phyloP scores from a whole-genome alignment of 345 rosid genomes.

The Eucalyptus sp. region DNA sequence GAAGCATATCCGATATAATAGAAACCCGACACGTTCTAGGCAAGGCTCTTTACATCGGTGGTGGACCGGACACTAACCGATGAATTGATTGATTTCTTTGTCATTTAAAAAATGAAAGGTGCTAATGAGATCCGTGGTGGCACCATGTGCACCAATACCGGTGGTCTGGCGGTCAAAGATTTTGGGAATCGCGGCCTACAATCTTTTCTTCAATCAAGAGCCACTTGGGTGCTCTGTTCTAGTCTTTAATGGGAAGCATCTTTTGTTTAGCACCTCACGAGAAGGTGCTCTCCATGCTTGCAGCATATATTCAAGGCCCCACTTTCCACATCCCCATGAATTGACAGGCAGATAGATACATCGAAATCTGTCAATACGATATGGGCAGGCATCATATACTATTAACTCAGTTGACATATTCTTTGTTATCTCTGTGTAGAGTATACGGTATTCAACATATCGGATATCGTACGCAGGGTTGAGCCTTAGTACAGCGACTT shows the following conservation, averaged over 20 bases:
- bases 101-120: neutral
- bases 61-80: neutral
- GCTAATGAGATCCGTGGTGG: neutral
- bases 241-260: neutral
- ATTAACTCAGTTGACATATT: neutral
- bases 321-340: neutral
- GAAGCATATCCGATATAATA: neutral
- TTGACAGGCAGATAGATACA: neutral
- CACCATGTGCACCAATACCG: neutral
- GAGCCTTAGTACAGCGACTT: neutral
- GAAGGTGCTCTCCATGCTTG: neutral
- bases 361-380: neutral
- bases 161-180: neutral
- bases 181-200: neutral
- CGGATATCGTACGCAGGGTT: neutral
- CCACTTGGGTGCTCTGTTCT: neutral
- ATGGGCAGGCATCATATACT: neutral
- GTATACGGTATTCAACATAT: neutral
- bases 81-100: neutral
- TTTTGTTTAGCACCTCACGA: neutral
- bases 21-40: neutral
- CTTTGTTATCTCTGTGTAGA: neutral
- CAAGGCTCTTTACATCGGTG: neutral
- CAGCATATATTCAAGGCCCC: neutral
- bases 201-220: neutral